A percentile compares a stretch with the other conserved stretches of the same genome.
phyloP scores from a whole-genome alignment of 192 early-diverging fungal species.

The Diversispora eburnea region DNA sequence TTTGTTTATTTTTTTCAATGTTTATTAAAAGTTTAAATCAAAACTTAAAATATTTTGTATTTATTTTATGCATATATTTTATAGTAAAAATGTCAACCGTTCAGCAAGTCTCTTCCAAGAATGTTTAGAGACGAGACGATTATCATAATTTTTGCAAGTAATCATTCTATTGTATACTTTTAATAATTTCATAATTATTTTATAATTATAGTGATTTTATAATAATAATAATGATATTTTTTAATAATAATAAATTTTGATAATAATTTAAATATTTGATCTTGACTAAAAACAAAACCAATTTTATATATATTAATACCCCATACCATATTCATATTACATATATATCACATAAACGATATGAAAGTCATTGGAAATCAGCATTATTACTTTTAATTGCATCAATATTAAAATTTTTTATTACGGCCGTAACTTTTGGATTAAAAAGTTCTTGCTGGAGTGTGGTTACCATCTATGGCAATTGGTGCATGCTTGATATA shows the following conservation, averaged over 20 bases:
- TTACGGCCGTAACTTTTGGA: conserved; percentile 73
- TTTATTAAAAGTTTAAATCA: neutral
- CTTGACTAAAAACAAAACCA: neutral
- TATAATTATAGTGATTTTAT: too few species aligned
- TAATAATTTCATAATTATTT: neutral
- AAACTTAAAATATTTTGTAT: neutral
- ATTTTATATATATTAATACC: too few species aligned
- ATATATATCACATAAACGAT: conserved; percentile 26
- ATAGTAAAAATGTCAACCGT: conserved; percentile 71
- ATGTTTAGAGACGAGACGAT: conserved; percentile 61
- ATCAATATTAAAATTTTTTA: conserved; percentile 55
- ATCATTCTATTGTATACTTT: neutral
- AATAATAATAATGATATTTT: neutral
- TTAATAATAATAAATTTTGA: too few species aligned
- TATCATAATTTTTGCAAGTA: conserved; percentile 50
- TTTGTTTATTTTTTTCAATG: neutral
- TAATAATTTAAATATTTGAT: too few species aligned
- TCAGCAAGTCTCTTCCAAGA: conserved; percentile 85
- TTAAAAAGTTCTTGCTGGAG: conserved; percentile 73
- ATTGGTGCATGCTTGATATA: conserved; percentile 90
- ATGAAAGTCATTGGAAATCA: conserved; percentile 40
- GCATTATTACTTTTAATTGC: conserved; percentile 57
- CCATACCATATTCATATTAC: too few species aligned
- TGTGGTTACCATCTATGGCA: conserved; percentile 84
- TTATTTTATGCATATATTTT: neutral